Evolutionary conservation across 139 green algal genomes (phyloP).

Genomic region (Klebsormidium nitens): DNA sequence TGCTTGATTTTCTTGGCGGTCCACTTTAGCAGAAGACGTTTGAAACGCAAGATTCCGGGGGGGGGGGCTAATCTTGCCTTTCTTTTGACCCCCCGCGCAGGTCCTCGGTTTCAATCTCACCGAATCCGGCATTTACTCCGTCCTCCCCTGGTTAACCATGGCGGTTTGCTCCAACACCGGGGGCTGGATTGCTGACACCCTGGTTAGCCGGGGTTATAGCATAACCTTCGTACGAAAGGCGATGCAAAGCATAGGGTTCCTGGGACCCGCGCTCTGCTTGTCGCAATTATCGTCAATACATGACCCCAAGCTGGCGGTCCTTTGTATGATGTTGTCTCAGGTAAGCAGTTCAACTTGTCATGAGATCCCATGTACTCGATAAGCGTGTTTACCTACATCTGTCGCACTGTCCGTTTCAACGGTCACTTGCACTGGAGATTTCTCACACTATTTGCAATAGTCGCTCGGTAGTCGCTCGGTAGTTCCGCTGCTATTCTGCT

Average conservation of each 20-base stretch:
- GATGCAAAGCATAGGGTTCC: constrained; percentile 79
- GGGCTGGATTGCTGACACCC: constrained; percentile 83
- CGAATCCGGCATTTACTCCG: constrained; percentile 69
- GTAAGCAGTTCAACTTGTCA: neutral
- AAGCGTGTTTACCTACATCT: too few relatives aligned
- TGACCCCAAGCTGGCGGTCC: constrained; percentile 55
- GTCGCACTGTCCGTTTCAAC: too few relatives aligned
- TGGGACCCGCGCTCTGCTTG: constrained; percentile 91
- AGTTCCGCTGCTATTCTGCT: too few relatives aligned
- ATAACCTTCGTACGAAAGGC: constrained; percentile 82
- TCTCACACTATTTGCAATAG: too few relatives aligned
- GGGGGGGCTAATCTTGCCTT: too few relatives aligned
- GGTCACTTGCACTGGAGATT: too few relatives aligned
- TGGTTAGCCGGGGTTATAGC: constrained; percentile 59
- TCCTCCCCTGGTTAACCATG: constrained; percentile 97
- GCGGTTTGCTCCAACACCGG: constrained; percentile 53
- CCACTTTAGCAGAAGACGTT: too few relatives aligned
- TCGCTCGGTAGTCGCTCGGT: too few relatives aligned
- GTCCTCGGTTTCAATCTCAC: constrained; percentile 85
- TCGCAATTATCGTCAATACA: constrained; percentile 51
- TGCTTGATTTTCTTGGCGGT: too few relatives aligned
- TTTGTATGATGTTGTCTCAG: constrained; percentile 77
- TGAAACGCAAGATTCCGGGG: too few relatives aligned
- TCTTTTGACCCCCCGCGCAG: constrained; percentile 38
- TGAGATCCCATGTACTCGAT: too few relatives aligned